A percentile compares a stretch with the other conserved stretches of the same genome.
Evolutionary conservation across 2,329 filamentous ascomycete species (phyloP).

Genomic region (Colletotrichum sojae): DNA sequence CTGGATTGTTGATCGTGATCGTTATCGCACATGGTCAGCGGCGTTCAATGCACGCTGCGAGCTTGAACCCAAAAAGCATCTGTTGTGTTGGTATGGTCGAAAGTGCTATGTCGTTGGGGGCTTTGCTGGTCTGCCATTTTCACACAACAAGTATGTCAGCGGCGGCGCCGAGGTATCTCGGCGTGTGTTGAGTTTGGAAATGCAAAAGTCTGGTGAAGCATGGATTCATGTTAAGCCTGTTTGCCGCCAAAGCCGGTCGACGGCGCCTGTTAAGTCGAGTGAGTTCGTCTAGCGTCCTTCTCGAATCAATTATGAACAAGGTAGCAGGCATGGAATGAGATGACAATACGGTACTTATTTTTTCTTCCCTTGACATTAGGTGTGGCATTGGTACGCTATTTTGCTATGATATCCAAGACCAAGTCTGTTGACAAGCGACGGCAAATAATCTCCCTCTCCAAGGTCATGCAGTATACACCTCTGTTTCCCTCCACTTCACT

Average conservation of each 20-base stretch:
- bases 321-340: no score
- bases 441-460: constrained; percentile 4
- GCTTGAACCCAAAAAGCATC: no score
- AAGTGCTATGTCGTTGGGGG: background rate
- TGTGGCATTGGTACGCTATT: constrained; percentile 31
- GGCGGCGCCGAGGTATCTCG: no score
- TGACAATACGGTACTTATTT: background rate
- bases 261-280: background rate
- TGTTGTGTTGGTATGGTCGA: no score
- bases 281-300: no score
- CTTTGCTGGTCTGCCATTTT: no score
- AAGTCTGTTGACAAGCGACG: constrained; percentile 28
- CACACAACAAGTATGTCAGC: no score
- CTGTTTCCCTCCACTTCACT: background rate
- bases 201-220: background rate
- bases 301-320: no score
- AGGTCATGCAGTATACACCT: background rate
- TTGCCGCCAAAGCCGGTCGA: background rate
- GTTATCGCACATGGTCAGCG: no score
- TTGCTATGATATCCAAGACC: constrained; percentile 22
- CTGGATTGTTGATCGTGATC: background rate
- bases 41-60: no score
- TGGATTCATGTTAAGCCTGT: background rate
- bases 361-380: constrained; percentile 33
- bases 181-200: no score